phyloP scores from a whole-genome alignment of 2,329 filamentous ascomycete species.

The Rutstroemia sp. region DNA sequence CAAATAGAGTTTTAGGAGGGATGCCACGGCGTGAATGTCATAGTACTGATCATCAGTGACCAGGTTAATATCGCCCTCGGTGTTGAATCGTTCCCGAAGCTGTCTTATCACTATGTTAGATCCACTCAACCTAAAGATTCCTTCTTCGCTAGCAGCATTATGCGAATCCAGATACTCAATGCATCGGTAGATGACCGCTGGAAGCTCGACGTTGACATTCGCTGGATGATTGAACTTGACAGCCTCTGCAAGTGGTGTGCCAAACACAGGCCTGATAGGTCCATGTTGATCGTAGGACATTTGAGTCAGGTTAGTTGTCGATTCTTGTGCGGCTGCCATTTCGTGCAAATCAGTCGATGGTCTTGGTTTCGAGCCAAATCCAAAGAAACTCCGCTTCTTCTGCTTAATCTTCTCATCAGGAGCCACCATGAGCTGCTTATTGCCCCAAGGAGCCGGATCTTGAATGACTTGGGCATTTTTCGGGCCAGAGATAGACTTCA shows the following conservation, averaged over 20 bases:
- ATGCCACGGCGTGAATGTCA: conserved; percentile 93
- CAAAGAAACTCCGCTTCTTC: conserved; percentile 72
- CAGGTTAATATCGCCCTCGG: conserved; percentile 83
- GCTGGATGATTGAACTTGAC: conserved; percentile 71
- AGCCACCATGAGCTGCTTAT: conserved; percentile 50
- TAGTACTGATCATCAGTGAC: conserved; percentile 77
- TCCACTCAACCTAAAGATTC: conserved; percentile 94
- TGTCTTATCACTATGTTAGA: conserved; percentile 91
- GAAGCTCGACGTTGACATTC: conserved; percentile 68
- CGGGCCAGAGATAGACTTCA: conserved; percentile 69
- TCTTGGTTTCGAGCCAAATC: conserved; percentile 56
- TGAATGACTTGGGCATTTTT: conserved; percentile 80
- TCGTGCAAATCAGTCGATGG: conserved; percentile 53
- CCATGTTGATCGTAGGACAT: conserved; percentile 40
- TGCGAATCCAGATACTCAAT: conserved; percentile 86
- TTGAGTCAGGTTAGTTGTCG: conserved; percentile 36
- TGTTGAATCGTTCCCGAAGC: conserved; percentile 88
- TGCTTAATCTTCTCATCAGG: conserved; percentile 67
- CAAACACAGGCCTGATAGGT: conserved; percentile 68
- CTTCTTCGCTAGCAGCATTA: conserved; percentile 78
- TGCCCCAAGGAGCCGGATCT: conserved; percentile 79
- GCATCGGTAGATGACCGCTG: conserved; percentile 90
- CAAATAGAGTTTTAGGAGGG: conserved; percentile 86
- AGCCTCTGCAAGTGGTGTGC: conserved; percentile 76
- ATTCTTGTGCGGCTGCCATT: conserved; percentile 41